Evolutionary conservation across 2,329 filamentous ascomycete genomes (phyloP).

Genomic region (Pseudogymnoascus pannorum): DNA sequence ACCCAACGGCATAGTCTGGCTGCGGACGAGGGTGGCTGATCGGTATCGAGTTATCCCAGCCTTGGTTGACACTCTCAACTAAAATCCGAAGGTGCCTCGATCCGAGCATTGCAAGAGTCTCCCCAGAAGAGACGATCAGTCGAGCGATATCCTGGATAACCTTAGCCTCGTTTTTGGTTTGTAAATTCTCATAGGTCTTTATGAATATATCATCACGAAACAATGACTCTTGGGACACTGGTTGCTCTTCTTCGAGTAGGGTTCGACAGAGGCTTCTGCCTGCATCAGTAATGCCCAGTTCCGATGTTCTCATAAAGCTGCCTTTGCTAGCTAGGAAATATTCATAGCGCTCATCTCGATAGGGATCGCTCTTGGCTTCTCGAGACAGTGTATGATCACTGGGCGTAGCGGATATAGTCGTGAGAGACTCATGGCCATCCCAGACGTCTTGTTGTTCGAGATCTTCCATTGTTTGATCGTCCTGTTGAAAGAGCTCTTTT

Average conservation of each 20-base stretch:
- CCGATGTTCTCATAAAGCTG: conserved; percentile 33
- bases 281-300: conserved; percentile 25
- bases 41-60: conserved; percentile 35
- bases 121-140: conserved; percentile 34
- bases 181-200: conserved; percentile 27
- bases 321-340: conserved; percentile 34
- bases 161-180: conserved; percentile 31
- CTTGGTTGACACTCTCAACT: conserved; percentile 36
- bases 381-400: conserved; percentile 35
- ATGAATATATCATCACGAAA: conserved; percentile 35
- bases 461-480: neutral
- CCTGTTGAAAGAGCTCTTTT: too few relatives aligned
- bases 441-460: conserved; percentile 7
- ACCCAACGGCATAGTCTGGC: conserved; percentile 39
- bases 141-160: conserved; percentile 34
- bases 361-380: conserved; percentile 34
- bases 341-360: conserved; percentile 31
- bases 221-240: conserved; percentile 28
- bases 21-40: conserved; percentile 33
- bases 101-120: conserved; percentile 25
- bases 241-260: conserved; percentile 29
- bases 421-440: conserved; percentile 11
- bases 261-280: conserved; percentile 28
- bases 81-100: conserved; percentile 28
- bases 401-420: conserved; percentile 25